phyloP scores from a whole-genome alignment of 768 basidiomycete genomes.

The Pisolithus sp. region DNA sequence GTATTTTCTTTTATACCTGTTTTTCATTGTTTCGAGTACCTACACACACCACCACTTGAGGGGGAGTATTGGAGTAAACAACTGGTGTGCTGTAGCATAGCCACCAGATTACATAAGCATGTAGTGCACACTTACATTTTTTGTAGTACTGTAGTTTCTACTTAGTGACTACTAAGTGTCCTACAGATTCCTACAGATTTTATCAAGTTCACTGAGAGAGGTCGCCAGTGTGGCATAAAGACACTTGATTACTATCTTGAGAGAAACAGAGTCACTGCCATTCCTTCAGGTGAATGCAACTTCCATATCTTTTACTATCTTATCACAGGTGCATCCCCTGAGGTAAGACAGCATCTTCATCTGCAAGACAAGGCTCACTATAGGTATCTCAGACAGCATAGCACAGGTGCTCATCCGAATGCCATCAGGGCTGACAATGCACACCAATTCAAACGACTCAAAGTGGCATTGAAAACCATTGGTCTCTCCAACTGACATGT shows the following conservation, averaged over 20 bases:
- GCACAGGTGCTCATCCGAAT: conserved; percentile 35
- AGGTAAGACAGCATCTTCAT: conserved; percentile 85
- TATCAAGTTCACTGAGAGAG: conserved; percentile 93
- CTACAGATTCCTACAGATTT: too few species aligned
- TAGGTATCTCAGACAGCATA: conserved; percentile 77
- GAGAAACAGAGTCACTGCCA: conserved; percentile 78
- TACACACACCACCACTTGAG: too few species aligned
- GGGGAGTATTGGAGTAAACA: too few species aligned
- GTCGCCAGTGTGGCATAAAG: conserved; percentile 83
- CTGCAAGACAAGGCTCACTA: conserved; percentile 77
- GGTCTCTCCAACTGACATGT: conserved; percentile 93
- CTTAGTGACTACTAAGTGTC: too few species aligned
- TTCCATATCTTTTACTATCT: conserved; percentile 99
- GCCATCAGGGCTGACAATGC: conserved; percentile 71
- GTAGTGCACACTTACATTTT: too few species aligned
- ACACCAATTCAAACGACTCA: conserved; percentile 88
- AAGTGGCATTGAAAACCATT: conserved; percentile 87
- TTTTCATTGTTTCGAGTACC: too few species aligned
- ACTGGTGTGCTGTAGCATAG: too few species aligned
- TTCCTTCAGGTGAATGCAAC: conserved; percentile 89
- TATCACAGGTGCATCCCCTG: conserved; percentile 80
- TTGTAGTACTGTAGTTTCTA: too few species aligned
- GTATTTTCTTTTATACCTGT: too few species aligned
- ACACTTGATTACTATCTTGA: conserved; percentile 97
- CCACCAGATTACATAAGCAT: too few species aligned